A percentile compares a stretch with the other conserved stretches of the same genome.
These are phyloP conservation scores for Populus tomentosa DNA, from an alignment of 441 rosid species.

Conservation along the genomic window DNA sequence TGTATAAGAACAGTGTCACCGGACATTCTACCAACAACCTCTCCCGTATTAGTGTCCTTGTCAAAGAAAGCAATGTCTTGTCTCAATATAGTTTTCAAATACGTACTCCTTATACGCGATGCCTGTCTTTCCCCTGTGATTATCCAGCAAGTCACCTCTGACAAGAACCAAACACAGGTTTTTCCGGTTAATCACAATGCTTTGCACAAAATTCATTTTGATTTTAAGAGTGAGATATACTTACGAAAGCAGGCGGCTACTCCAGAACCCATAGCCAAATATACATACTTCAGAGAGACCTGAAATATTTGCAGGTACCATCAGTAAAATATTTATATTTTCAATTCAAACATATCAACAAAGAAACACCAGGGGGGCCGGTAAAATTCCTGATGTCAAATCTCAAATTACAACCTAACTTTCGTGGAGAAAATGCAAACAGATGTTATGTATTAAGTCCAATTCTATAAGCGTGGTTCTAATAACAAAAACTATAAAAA, in stretches of 20 bases:
- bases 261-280: constrained; percentile 54
- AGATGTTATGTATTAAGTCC: not conserved
- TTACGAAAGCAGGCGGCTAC: constrained; percentile 64
- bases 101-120: constrained; percentile 29
- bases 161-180: constrained; percentile 2
- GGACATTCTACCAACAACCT: no score
- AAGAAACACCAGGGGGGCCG: not conserved
- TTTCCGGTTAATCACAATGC: not conserved
- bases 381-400: not conserved
- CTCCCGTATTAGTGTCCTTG: no score
- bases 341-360: not conserved
- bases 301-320: constrained; percentile 7
- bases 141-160: constrained; percentile 81
- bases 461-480: not conserved
- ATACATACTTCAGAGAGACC: constrained; percentile 58
- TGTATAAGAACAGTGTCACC: no score
- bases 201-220: not conserved
- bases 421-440: not conserved
- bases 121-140: constrained; percentile 75
- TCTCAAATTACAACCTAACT: not conserved
- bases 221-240: constrained; percentile 12
- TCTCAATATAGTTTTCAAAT: no score
- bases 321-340: not conserved
- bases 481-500: not conserved
- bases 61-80: no score